Evolutionary conservation across 257 asterid species (phyloP).

Genomic region (Ocimum tenuiflorum): DNA sequence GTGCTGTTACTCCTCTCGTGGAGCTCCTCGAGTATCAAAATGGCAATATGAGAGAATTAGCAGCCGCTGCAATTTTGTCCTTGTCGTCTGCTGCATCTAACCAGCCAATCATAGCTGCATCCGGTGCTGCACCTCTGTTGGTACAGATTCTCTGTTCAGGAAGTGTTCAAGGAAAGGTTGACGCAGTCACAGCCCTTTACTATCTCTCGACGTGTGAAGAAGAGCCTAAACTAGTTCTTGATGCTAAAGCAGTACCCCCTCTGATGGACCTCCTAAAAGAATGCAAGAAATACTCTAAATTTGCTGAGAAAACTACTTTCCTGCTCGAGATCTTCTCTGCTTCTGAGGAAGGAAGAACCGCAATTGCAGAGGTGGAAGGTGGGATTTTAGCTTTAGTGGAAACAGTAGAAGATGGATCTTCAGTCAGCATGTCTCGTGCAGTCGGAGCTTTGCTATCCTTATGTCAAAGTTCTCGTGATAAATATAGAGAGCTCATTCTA

Average conservation of each 20-base stretch:
- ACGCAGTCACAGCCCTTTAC: conserved; percentile 75
- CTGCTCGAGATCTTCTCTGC: conserved; percentile 60
- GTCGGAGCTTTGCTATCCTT: conserved; percentile 62
- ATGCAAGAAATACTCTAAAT: conserved; percentile 76
- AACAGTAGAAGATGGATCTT: conserved; percentile 84
- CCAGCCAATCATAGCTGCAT: conserved; percentile 56
- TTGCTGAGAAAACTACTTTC: conserved; percentile 73
- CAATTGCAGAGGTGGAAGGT: conserved; percentile 46
- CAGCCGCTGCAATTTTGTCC: conserved; percentile 72
- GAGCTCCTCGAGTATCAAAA: conserved; percentile 60
- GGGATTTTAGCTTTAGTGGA: conserved; percentile 72
- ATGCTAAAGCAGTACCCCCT: conserved; percentile 57
- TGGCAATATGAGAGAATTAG: conserved; percentile 63
- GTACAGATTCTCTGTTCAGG: conserved; percentile 70
- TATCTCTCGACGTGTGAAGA: conserved; percentile 56
- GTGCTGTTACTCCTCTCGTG: conserved; percentile 71
- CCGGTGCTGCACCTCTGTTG: conserved; percentile 62
- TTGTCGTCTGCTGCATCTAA: conserved; percentile 65
- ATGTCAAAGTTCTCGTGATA: conserved; percentile 64
- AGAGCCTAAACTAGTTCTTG: conserved; percentile 49
- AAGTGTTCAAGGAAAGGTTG: conserved; percentile 77
- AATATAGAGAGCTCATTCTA: conserved; percentile 68
- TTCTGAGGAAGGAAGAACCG: conserved; percentile 64
- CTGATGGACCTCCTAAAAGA: conserved; percentile 66
- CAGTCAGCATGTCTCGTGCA: conserved; percentile 63